Evolutionary conservation across 176 grass and related monocot species (phyloP).

Genomic region (Rhynchospora breviuscula): DNA sequence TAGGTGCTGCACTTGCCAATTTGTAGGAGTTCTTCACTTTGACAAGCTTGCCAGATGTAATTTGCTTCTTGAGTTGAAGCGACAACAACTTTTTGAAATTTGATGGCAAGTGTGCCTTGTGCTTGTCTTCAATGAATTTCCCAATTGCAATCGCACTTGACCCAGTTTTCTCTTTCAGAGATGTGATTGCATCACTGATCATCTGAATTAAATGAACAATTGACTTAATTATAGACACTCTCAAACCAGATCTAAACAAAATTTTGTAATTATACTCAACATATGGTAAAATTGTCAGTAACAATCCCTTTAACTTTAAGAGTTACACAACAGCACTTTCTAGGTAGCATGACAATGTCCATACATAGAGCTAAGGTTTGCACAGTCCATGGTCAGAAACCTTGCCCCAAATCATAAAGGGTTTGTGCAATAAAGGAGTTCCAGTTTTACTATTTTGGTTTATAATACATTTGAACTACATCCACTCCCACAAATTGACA

Average conservation of each 20-base stretch:
- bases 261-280: neutral
- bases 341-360: neutral
- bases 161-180: slow-evolving; percentile 64
- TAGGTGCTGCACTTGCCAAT: slow-evolving; percentile 23
- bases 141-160: slow-evolving; percentile 61
- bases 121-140: slow-evolving; percentile 65
- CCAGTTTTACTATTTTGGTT: neutral
- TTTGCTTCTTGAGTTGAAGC: slow-evolving; percentile 57
- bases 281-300: neutral
- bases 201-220: slow-evolving; percentile 34
- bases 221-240: neutral
- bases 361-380: neutral
- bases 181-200: slow-evolving; percentile 52
- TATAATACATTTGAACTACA: neutral
- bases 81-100: slow-evolving; percentile 56
- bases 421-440: neutral
- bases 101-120: slow-evolving; percentile 33
- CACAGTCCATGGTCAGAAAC: neutral
- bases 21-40: slow-evolving; percentile 85
- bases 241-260: neutral
- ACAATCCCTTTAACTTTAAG: neutral
- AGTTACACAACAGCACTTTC: neutral
- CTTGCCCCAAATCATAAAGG: neutral
- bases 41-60: slow-evolving; percentile 40
- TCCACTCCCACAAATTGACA: neutral